phyloP scores from a whole-genome alignment of 306 rosid species.

The Trifolium subterraneum region DNA sequence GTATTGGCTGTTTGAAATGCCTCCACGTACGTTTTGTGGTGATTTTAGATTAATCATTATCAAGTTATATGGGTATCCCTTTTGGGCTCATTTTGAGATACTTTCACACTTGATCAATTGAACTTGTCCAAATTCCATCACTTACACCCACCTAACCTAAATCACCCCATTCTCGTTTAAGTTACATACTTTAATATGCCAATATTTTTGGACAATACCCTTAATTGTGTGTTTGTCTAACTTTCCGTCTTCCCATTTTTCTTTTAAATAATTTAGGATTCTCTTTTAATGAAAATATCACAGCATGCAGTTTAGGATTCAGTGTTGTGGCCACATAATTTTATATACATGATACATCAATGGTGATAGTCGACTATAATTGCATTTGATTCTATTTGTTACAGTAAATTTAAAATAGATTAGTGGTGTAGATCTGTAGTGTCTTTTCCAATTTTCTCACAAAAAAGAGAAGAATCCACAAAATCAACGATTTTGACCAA shows the following conservation, averaged over 20 bases:
- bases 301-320: too few species aligned
- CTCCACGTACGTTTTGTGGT: constrained; percentile 7
- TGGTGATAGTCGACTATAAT: too few species aligned
- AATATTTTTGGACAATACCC: not conserved
- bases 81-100: not conserved
- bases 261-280: not conserved
- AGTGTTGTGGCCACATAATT: too few species aligned
- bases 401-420: too few species aligned
- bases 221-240: not conserved
- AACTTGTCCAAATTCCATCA: constrained; percentile 32
- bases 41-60: not conserved
- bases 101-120: constrained; percentile 30
- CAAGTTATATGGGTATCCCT: not conserved
- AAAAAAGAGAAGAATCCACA: too few species aligned
- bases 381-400: too few species aligned
- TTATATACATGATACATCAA: too few species aligned
- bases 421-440: not conserved
- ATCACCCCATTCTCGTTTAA: not conserved
- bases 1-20: constrained; percentile 13
- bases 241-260: not conserved
- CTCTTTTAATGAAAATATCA: too few species aligned
- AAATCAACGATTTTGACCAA: too few species aligned
- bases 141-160: constrained; percentile 34
- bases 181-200: too few species aligned
- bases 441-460: not conserved